Base-by-base conservation (phyloP, 257 asterid species). In the Mentha longifolia region DNA sequence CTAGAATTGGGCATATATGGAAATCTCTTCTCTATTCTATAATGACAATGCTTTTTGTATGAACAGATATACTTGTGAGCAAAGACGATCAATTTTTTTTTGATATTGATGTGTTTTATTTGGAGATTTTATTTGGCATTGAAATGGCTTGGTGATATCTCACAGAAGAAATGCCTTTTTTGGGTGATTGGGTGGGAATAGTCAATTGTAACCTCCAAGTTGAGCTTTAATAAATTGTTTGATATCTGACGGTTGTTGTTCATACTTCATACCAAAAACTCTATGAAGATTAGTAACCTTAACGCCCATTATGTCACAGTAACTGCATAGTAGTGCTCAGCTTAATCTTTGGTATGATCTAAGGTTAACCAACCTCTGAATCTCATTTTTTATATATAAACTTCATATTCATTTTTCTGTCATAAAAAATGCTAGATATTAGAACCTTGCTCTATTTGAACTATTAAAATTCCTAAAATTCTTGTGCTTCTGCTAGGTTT, bases 401-500 rank as follows among this genome's bases (percentile, higher is more conserved):
- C 17, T 15, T 31, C 7, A 28, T 28, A 28, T 55, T 16, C 8
- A 39, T 25, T 56, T 35, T 43, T 13, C 5, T 14, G 9, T 55
- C 39, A 1, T 20, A 16, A 5, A 5, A 41, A 30, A 37, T 55
- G 61, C 57, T 35, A 14, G 57, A 51, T 71, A n/a, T 61, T 9
- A 51, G 20, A 61, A 33, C 46, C 28, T 33, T 7, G 57, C 49
- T 13, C 20, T 35, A 10, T 22, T 42, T 25, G 12, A 31, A 68
- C 22, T 58, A n/a, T 43, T 31, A 2, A 9, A 57, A 28, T 58
- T 30, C 17, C 17, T 46, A 46, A 46, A 39, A 30, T 8, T 14
- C 41, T 52, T 54, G 49, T 69, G 64, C 73, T 51, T 52, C 22
- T 67, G 33, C 72, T 17, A 33, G 63, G 49, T 67, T 51, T 51